Conservation (phyloP, 768 basidiomycete species). For the Boletus reticuloceps region DNA sequence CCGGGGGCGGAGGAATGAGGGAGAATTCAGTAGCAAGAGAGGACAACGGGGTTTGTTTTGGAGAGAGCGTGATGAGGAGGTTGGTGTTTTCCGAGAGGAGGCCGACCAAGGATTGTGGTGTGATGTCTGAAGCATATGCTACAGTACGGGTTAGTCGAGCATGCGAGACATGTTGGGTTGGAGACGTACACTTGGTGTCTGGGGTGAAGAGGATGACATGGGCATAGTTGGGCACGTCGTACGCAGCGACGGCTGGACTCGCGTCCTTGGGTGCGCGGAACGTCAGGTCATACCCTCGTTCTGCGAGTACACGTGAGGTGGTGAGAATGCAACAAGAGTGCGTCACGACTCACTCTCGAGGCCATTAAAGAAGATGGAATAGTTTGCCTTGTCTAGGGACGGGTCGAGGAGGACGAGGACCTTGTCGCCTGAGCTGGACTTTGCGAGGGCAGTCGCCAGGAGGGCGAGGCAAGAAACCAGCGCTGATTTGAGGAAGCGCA, state of each 20-base stretch:
- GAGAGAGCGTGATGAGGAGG: slow-evolving; percentile 77
- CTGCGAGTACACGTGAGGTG: slow-evolving; percentile 37
- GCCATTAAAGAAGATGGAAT: slow-evolving; percentile 78
- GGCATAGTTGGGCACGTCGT: slow-evolving; percentile 72
- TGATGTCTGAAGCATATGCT: slow-evolving; percentile 75
- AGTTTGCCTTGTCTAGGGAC: slow-evolving; percentile 59
- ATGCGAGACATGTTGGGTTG: no score
- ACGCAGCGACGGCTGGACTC: slow-evolving; percentile 60
- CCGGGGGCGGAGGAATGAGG: slow-evolving; percentile 81
- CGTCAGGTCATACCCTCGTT: slow-evolving; percentile 80
- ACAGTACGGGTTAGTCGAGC: not conserved
- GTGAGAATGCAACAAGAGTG: not conserved
- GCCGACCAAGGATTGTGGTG: slow-evolving; percentile 74
- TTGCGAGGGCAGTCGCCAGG: slow-evolving; percentile 38
- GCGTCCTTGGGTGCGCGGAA: slow-evolving; percentile 83
- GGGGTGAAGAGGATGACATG: slow-evolving; percentile 89
- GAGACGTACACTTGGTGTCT: slow-evolving; percentile 69
- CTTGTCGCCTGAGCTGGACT: slow-evolving; percentile 77
- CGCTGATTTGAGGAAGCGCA: slow-evolving; percentile 29
- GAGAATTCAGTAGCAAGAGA: slow-evolving; percentile 90
- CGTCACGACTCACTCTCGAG: slow-evolving; percentile 56
- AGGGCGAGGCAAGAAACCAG: slow-evolving; percentile 31
- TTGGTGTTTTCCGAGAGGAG: slow-evolving; percentile 74
- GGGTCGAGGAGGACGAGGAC: slow-evolving; percentile 86
- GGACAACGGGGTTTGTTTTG: slow-evolving; percentile 69